Conservation (phyloP, 257 asterid species). For the Petrea volubilis region DNA sequence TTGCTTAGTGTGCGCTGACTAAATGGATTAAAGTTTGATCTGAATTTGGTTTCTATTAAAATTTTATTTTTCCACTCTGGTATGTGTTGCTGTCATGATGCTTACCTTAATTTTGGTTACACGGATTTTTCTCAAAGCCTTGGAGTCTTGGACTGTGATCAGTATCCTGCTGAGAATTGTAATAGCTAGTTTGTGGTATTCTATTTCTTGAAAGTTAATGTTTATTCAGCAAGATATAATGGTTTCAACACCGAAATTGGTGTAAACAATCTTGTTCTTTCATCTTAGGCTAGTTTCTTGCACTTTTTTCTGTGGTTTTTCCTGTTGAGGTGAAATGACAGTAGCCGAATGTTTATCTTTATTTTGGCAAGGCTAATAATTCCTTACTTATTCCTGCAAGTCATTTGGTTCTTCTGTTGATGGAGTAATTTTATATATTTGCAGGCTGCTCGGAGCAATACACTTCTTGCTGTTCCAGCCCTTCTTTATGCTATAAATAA, state of each 20-base stretch:
- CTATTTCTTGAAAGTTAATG: slow-evolving; percentile 4
- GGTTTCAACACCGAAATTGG: slow-evolving; percentile 8
- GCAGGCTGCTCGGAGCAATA: slow-evolving; percentile 93
- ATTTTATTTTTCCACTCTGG: neutral
- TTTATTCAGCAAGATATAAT: slow-evolving; percentile 1
- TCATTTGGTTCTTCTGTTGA: slow-evolving; percentile 22
- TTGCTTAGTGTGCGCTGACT: neutral
- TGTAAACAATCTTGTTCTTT: neutral
- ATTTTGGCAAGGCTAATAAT: slow-evolving; percentile 8
- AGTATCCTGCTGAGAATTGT: neutral
- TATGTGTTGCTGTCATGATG: neutral
- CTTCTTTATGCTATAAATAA: slow-evolving; percentile 90
- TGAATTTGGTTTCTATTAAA: neutral
- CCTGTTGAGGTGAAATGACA: neutral
- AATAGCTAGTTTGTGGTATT: neutral
- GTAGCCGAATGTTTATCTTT: slow-evolving; percentile 11
- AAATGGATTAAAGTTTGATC: neutral
- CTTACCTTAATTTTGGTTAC: neutral
- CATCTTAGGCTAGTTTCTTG: neutral
- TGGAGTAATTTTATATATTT: slow-evolving; percentile 20
- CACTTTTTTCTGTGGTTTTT: neutral
- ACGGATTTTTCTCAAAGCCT: neutral
- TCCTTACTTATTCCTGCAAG: too few relatives aligned
- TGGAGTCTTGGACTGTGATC: neutral
- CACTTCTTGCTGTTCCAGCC: slow-evolving; percentile 94